phyloP scores from a whole-genome alignment of 257 asterid species.

The Solanum pinnatisectum region DNA sequence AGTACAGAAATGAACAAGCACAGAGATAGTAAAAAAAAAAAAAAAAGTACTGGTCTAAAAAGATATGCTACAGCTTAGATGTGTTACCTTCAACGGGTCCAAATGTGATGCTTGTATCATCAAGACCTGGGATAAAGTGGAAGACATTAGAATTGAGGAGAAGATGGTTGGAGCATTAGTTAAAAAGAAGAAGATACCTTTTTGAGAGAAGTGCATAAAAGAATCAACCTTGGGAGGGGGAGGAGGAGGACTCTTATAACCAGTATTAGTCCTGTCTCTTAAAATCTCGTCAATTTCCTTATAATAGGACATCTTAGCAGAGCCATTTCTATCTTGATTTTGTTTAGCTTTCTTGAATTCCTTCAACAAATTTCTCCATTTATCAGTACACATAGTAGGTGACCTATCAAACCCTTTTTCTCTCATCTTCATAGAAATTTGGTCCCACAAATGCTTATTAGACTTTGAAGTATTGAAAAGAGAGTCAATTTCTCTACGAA shows the following conservation, averaged over 20 bases:
- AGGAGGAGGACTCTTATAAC: constrained; percentile 34
- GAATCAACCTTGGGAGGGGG: constrained; percentile 49
- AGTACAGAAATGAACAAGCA: neutral
- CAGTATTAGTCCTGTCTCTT: constrained; percentile 42
- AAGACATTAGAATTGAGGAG: neutral
- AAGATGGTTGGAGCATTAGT: neutral
- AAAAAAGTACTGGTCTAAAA: neutral
- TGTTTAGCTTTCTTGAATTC: constrained; percentile 81
- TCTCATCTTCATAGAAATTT: constrained; percentile 78
- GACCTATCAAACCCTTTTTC: constrained; percentile 87
- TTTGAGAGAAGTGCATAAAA: constrained; percentile 73
- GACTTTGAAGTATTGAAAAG: constrained; percentile 79
- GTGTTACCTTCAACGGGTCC: constrained; percentile 26
- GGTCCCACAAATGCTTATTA: constrained; percentile 82
- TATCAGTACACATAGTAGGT: constrained; percentile 90
- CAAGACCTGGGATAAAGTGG: constrained; percentile 17
- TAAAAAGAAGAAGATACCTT: constrained; percentile 31
- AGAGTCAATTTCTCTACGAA: constrained; percentile 61
- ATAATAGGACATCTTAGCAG: constrained; percentile 49
- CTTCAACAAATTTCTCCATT: constrained; percentile 88
- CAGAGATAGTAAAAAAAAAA: neutral
- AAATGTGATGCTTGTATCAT: constrained; percentile 16
- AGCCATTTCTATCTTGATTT: constrained; percentile 39
- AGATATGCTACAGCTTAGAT: neutral
- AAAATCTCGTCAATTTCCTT: constrained; percentile 73